These are phyloP conservation scores for Truncatella angustata DNA, from an alignment of 2,329 filamentous ascomycete species.

Conservation along the genomic window DNA sequence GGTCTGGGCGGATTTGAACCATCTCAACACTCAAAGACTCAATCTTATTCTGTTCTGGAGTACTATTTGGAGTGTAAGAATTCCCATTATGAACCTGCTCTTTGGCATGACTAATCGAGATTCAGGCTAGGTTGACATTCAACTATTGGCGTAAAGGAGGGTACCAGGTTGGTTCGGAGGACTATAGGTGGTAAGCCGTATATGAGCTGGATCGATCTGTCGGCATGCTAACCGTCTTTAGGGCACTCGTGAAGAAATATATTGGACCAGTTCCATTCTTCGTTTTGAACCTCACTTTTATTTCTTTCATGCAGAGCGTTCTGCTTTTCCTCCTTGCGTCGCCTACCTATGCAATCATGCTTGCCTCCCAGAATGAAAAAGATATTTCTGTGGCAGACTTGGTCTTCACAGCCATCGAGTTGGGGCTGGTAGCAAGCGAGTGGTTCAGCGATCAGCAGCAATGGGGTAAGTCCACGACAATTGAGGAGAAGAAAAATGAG, in stretches of 20 bases:
- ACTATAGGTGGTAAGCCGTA: conserved; percentile 74
- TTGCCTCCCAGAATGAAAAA: conserved; percentile 64
- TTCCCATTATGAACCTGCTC: neutral
- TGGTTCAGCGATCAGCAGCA: conserved; percentile 89
- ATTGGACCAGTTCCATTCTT: conserved; percentile 69
- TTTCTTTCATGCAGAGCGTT: conserved; percentile 78
- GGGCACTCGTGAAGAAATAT: conserved; percentile 68
- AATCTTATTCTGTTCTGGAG: conserved; percentile 72
- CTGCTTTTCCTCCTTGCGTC: conserved; percentile 72
- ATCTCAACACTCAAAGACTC: conserved; percentile 66
- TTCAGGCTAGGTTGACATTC: conserved; percentile 80
- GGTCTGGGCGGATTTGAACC: conserved; percentile 76
- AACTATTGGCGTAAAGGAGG: conserved; percentile 98
- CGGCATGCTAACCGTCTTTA: conserved; percentile 22
- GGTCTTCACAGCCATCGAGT: conserved; percentile 42
- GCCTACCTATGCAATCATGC: conserved; percentile 80
- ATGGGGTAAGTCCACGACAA: conserved; percentile 67
- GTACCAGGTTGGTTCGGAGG: conserved; percentile 84
- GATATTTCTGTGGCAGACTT: conserved; percentile 44
- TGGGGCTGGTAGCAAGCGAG: conserved; percentile 61
- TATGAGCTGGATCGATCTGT: neutral
- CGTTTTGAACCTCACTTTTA: conserved; percentile 86
- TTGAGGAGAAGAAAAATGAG: too few species aligned
- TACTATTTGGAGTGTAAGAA: conserved; percentile 74
- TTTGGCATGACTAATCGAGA: too few species aligned